Evolutionary conservation across 2,329 filamentous ascomycete genomes (phyloP).

Genomic region (Botrytis galanthina): DNA sequence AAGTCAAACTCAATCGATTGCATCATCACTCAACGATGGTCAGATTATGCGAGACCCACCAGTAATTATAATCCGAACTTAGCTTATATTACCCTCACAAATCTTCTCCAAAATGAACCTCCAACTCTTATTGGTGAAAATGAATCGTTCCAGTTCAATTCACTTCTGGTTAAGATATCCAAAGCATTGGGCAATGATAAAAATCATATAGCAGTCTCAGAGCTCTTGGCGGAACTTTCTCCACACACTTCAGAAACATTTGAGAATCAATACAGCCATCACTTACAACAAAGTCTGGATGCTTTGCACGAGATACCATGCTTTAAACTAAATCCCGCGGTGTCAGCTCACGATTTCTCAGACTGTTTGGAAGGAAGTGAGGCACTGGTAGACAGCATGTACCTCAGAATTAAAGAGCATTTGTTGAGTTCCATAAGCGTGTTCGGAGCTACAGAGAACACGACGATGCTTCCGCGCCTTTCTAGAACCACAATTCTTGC

Average conservation of each 20-base stretch:
- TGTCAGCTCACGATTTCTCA: not conserved
- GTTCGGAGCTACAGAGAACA: not conserved
- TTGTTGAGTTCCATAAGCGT: not conserved
- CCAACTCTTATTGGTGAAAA: not conserved
- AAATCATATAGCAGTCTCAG: conserved; percentile 12
- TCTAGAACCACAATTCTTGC: conserved; percentile 25
- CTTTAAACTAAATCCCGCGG: not conserved
- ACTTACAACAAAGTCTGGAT: conserved; percentile 24
- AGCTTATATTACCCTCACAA: conserved; percentile 12
- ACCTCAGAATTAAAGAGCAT: not conserved
- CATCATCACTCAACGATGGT: not conserved
- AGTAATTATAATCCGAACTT: not conserved
- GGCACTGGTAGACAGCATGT: not conserved
- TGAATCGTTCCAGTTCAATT: not conserved
- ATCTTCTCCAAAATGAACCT: conserved; percentile 15
- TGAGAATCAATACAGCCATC: conserved; percentile 22
- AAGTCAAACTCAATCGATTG: not conserved
- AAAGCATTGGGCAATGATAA: too few relatives aligned
- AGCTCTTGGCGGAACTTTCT: conserved; percentile 24
- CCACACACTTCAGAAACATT: conserved; percentile 18
- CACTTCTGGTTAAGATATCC: not conserved
- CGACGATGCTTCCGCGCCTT: conserved; percentile 24
- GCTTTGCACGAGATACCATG: conserved; percentile 21
- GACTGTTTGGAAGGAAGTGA: not conserved
- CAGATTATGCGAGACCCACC: not conserved